Base-by-base conservation (phyloP, 2,329 filamentous ascomycete genomes). In the Fusarium anguioides region DNA sequence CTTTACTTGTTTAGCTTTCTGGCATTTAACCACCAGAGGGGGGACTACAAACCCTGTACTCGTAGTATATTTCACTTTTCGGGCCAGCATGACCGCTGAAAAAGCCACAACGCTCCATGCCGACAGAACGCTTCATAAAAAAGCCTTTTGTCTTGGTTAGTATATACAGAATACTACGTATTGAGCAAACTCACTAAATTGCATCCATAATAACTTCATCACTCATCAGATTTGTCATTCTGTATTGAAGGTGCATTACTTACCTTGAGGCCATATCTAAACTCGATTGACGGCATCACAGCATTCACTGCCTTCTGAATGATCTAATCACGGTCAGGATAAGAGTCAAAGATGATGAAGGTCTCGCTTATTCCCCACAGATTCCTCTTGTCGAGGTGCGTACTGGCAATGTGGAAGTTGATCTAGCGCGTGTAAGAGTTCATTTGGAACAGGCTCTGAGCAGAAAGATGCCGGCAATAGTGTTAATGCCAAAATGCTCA, bases 321-420 rank as follows among this genome's bases (percentile, higher is more conserved):
- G 15, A 46, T 24, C 48, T 51, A 6, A 0, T 10, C 6, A 6
- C 3, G 3, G 48, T 10, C 3, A 46, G 0, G 0, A 0, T 0
- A 1, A 0, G 0, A 5, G 3, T 6, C 5, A 17, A 1, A 2
- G 1, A 8, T 1, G 1, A 26, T n/a, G 10, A n/a, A 11, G 4
- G 8, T 6, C 4, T 3, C 4, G 4, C 5, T 15, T 10, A 9
- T 14, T 8, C 20, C 39, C n/a, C 5, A 45, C 27, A n/a, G 26
- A 29, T 29, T 10, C 10, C 6, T 10, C 10, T 4, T 29, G 27
- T 10, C 27, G 27, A 29, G 27, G 27, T 14, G 27, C 27, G 11
- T 29, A 10, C n/a, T 33, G 17, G 1, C 20, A 15, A 11, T 45
- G 26, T 12, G 24, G 12, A 5, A 46, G 8, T 1, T 33, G 39